phyloP scores from a whole-genome alignment of 2,329 filamentous ascomycete genomes.

The Septoria petroselini region DNA sequence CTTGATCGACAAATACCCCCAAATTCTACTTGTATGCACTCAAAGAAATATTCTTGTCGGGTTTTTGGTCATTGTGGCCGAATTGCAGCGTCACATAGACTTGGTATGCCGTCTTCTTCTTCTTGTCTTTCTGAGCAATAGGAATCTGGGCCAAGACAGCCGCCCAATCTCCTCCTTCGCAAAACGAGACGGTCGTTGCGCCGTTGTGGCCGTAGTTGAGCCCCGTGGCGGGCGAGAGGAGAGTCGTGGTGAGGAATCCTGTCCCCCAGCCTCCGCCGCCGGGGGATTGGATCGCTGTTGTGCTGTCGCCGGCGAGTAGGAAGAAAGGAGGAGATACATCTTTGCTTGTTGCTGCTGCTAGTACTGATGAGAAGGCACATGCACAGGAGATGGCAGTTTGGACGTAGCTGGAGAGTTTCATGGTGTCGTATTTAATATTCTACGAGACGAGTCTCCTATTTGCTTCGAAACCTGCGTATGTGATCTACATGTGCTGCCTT shows the following conservation, averaged over 20 bases:
- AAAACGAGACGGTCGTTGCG: constrained; percentile 56
- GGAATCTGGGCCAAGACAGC: constrained; percentile 47
- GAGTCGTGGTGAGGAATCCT: constrained; percentile 52
- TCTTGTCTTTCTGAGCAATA: constrained; percentile 7
- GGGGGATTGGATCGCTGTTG: constrained; percentile 41
- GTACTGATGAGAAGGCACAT: no score
- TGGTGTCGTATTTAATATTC: not conserved
- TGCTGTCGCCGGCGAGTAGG: constrained; percentile 53
- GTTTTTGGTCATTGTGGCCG: constrained; percentile 62
- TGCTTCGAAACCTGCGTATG: no score
- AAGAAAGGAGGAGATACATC: constrained; percentile 50
- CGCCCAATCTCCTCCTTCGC: constrained; percentile 53
- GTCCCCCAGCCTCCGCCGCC: constrained; percentile 56
- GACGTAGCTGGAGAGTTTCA: not conserved
- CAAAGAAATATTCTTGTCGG: constrained; percentile 47
- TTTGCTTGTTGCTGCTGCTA: not conserved
- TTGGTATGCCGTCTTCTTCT: no score
- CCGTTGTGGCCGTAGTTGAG: constrained; percentile 57
- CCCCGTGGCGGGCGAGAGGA: constrained; percentile 51
- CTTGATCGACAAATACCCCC: constrained; percentile 41
- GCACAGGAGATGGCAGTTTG: not conserved
- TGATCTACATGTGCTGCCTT: no score
- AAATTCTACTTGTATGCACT: constrained; percentile 53
- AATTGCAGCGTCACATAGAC: constrained; percentile 59
- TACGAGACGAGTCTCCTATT: no score